Conservation (phyloP, 2,329 filamentous ascomycete genomes). For the Annulohypoxylon truncatum region DNA sequence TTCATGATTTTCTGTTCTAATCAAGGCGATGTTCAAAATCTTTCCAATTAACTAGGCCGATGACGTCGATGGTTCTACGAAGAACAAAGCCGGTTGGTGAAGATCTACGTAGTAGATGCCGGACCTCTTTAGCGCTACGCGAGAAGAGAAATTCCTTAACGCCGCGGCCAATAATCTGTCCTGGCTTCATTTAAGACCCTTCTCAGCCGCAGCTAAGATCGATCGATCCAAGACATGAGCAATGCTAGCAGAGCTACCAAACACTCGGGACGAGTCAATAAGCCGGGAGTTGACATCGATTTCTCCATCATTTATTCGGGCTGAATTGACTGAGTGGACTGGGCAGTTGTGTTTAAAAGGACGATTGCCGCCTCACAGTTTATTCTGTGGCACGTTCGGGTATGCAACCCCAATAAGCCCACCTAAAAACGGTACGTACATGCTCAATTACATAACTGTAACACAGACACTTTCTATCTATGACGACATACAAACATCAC, state of each 20-base stretch:
- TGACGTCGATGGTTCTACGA: slow-evolving; percentile 37
- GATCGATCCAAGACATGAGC: slow-evolving; percentile 15
- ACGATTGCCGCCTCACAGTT: too few relatives aligned
- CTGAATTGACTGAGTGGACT: neutral
- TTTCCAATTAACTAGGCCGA: slow-evolving; percentile 6
- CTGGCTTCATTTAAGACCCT: neutral
- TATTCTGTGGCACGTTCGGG: too few relatives aligned
- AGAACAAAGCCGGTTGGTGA: slow-evolving; percentile 21
- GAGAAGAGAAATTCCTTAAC: neutral
- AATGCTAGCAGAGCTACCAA: neutral
- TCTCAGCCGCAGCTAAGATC: slow-evolving; percentile 8
- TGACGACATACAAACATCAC: slow-evolving; percentile 46
- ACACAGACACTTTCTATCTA: slow-evolving; percentile 39
- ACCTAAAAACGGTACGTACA: neutral
- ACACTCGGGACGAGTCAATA: slow-evolving; percentile 6
- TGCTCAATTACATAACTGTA: slow-evolving; percentile 8
- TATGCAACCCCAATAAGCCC: too few relatives aligned
- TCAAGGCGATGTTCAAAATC: neutral
- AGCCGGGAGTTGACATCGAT: slow-evolving; percentile 11
- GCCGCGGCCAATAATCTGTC: slow-evolving; percentile 9
- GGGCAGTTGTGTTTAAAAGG: too few relatives aligned
- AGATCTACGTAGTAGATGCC: slow-evolving; percentile 23
- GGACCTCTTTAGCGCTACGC: slow-evolving; percentile 23
- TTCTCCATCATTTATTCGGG: neutral
- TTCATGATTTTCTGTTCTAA: slow-evolving; percentile 27